These are phyloP conservation scores for Liquidambar formosana DNA, from an alignment of 164 flowering plant species.

Conservation along the genomic window DNA sequence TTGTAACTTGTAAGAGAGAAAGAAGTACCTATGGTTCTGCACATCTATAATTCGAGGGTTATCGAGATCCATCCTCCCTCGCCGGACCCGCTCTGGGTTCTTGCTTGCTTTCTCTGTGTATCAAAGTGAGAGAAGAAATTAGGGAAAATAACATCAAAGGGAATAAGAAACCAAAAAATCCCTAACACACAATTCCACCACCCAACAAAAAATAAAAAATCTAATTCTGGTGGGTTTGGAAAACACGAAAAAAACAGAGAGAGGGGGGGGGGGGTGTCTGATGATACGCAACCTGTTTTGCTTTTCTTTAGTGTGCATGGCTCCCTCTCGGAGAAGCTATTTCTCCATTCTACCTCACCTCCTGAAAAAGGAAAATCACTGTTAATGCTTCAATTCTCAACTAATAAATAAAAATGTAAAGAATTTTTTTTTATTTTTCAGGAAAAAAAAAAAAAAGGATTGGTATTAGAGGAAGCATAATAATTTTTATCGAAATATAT, in stretches of 20 bases:
- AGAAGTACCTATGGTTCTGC: conserved; percentile 54
- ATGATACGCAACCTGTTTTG: conserved; percentile 57
- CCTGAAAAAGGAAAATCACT: conserved; percentile 29
- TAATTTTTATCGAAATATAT: no score
- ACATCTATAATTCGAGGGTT: conserved; percentile 69
- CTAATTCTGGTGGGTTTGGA: background rate
- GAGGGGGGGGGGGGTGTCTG: no score
- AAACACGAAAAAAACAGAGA: background rate
- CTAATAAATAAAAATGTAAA: no score
- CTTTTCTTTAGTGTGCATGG: conserved; percentile 74
- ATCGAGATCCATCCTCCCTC: conserved; percentile 51
- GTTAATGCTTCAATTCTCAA: background rate
- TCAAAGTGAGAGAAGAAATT: conserved; percentile 9
- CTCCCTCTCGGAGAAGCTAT: conserved; percentile 79
- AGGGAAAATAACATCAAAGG: background rate
- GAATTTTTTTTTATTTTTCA: no score
- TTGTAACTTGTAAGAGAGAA: background rate
- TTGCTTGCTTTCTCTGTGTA: conserved; percentile 54
- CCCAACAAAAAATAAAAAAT: no score
- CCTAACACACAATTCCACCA: background rate
- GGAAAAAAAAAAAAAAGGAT: no score
- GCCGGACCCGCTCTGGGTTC: conserved; percentile 41
- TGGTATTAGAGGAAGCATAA: background rate
- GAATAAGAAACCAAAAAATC: background rate
- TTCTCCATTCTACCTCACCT: conserved; percentile 70